These are phyloP conservation scores for Podochytrium sp. DNA, from an alignment of 192 early-diverging fungal species.

Conservation along the genomic window DNA sequence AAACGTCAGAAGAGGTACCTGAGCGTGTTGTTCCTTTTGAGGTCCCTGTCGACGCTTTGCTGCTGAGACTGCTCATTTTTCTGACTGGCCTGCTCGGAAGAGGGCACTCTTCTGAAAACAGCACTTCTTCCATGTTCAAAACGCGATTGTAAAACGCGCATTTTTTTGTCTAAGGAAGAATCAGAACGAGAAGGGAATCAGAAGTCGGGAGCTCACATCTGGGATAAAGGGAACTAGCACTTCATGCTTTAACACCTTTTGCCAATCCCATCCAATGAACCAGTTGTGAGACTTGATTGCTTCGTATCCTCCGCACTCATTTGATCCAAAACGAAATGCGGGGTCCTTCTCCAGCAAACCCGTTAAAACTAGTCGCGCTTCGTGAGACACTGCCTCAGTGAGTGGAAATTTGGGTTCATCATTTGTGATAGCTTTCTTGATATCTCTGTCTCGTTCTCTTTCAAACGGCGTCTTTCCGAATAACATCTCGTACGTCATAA, in stretches of 20 bases:
- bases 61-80: conserved; percentile 16
- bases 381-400: neutral
- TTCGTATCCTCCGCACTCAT: conserved; percentile 70
- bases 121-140: conserved; percentile 88
- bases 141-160: conserved; percentile 75
- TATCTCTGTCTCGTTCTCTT: neutral
- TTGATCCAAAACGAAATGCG: conserved; percentile 72
- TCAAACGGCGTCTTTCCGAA: conserved; percentile 55
- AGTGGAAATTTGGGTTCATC: conserved; percentile 1
- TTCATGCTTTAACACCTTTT: conserved; percentile 68
- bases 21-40: conserved; percentile 26
- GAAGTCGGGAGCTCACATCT: conserved; percentile 59
- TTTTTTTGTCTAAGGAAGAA: neutral
- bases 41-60: conserved; percentile 3
- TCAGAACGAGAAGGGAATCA: neutral
- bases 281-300: conserved; percentile 76
- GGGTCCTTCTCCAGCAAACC: conserved; percentile 76
- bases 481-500: conserved; percentile 88
- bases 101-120: conserved; percentile 88
- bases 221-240: conserved; percentile 83
- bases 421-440: conserved; percentile 11
- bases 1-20: neutral
- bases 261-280: conserved; percentile 80
- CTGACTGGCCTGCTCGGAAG: conserved; percentile 33
- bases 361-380: conserved; percentile 15